Percentiles rank a stretch among this genome's conserved stretches.
phyloP scores from a whole-genome alignment of 2,329 filamentous ascomycete species.

The Macrophomina pseudophaseolina region DNA sequence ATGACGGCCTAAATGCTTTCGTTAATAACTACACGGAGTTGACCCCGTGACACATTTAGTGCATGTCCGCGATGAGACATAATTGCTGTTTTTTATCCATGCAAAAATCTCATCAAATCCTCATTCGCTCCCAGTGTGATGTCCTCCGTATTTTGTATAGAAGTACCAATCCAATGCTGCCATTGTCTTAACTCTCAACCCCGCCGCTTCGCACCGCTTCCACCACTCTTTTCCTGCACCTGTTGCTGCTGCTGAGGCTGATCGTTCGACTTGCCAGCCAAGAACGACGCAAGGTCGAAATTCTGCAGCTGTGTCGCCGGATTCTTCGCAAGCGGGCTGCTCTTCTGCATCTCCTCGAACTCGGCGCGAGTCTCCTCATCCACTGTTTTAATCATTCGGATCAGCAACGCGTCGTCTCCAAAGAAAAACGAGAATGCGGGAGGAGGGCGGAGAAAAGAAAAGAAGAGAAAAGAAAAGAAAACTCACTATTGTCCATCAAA shows the following conservation, averaged over 20 bases:
- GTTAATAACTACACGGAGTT: too few relatives aligned
- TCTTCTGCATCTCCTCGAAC: constrained; percentile 87
- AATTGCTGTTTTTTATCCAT: too few relatives aligned
- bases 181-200: background rate
- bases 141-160: too few relatives aligned
- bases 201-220: constrained; percentile 1
- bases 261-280: constrained; percentile 60
- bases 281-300: constrained; percentile 71
- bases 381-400: constrained; percentile 63
- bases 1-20: too few relatives aligned
- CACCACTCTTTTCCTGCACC: constrained; percentile 3
- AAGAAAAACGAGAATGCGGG: background rate
- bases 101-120: too few relatives aligned
- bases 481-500: constrained; percentile 87
- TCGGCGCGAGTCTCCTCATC: constrained; percentile 94
- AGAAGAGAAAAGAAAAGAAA: constrained; percentile 44
- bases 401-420: background rate
- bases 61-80: too few relatives aligned
- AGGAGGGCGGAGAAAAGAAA: background rate
- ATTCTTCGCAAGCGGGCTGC: constrained; percentile 64
- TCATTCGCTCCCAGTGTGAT: too few relatives aligned
- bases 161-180: too few relatives aligned
- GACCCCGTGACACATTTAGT: too few relatives aligned
- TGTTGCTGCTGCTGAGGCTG: background rate
- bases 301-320: constrained; percentile 61